Base-by-base conservation (phyloP, 1,284 basidiomycete genomes). In the Ustilago hordei region DNA sequence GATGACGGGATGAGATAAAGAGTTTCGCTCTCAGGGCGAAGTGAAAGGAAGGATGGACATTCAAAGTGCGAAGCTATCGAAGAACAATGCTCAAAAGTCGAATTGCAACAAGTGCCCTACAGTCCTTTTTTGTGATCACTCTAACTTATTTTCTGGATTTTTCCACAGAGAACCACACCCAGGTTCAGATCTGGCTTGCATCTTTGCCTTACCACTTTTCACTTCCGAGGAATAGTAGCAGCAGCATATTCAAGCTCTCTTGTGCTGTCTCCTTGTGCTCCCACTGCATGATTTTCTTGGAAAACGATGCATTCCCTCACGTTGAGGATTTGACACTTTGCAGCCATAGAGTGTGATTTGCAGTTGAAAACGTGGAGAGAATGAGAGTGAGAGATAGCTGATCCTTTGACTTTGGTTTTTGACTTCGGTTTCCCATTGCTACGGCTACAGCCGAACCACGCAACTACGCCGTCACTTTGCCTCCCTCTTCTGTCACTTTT, bases 141-240 rank as follows among this genome's bases (percentile, higher is more conserved):
- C 35, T n/a, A 12, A 55, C 7, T 28, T 28, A 28, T 53, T 34
- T 36, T 55, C 31, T 35, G 31, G 34, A 53, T 23, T 36, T 35
- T n/a, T 11, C n/a, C 8, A 19, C 15, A n/a, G 15, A 23, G 23
- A 39, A 41, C 12, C 38, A 43, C 36, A 23, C 28, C 39, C n/a
- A 19, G 38, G n/a, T 56, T 23, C 39, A 43, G 23, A 17, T 56
- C 39, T 56, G 55, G 55, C 38, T 43, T 56, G 55, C 55, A 43
- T 56, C 23, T 32, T 56, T 28, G 55, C 38, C 55, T 43, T 56
- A 43, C 36, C 55, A 17, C 15, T 43, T 43, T 38, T 43, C 38
- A n/a, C 15, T 28, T 43, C 19, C 28, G 55, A 56, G 23, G 23
- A 28, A 28, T 28, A 28, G 23, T 28, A 28, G 23, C 23, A 28